Evolutionary conservation across 805 yeast genomes (phyloP).

Genomic region (Saccharomyces kudriavzevii): DNA sequence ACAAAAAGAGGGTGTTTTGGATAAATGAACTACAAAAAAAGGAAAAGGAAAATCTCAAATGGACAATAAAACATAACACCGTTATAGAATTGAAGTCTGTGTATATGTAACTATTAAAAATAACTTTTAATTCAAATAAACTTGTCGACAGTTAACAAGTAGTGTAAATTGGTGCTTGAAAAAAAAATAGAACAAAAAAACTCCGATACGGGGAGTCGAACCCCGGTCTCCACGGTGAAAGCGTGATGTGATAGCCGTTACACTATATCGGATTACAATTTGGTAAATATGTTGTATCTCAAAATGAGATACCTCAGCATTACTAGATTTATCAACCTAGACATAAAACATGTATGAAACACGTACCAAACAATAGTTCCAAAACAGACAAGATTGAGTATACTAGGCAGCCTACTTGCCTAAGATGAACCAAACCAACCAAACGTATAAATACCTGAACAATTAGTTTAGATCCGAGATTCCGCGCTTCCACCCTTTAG

Average conservation of each 20-base stretch:
- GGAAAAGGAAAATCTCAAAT: neutral
- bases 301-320: too few species aligned
- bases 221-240: neutral
- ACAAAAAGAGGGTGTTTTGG: slow-evolving; percentile 46
- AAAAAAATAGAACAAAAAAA: neutral
- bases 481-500: too few species aligned
- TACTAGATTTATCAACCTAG: too few species aligned
- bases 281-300: neutral
- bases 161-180: neutral
- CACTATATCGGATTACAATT: neutral
- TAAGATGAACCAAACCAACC: too few species aligned
- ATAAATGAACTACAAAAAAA: neutral
- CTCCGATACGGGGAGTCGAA: neutral
- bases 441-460: too few species aligned
- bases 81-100: neutral
- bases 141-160: neutral
- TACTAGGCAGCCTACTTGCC: too few species aligned
- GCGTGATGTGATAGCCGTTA: neutral
- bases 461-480: too few species aligned
- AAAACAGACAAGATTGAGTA: too few species aligned
- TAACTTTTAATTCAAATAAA: neutral
- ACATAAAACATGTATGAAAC: too few species aligned
- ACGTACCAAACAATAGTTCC: too few species aligned
- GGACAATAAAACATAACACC: neutral
- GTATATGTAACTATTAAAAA: neutral